Base-by-base conservation (phyloP, 306 rosid genomes). In the Carpinus fangiana region DNA sequence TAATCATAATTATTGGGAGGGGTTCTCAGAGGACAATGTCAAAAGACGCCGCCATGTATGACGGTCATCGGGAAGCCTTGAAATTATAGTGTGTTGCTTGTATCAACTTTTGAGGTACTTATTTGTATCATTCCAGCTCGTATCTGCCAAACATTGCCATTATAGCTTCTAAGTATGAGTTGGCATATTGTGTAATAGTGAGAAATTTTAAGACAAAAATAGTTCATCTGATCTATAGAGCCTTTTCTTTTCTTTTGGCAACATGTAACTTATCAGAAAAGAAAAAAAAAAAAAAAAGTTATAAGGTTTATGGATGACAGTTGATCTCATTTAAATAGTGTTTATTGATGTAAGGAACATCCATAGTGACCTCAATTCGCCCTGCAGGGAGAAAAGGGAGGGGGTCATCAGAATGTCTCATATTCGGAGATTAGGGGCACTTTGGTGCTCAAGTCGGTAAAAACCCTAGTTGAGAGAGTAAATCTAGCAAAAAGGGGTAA, bases 31-130 rank as follows among this genome's bases (percentile, higher is more conserved):
- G 79, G 94, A 93, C 79, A 82, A 55, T 81, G 79, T 78, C 47
- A 95, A 93, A 83, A 87, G 99, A 82, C 99, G 90, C 71, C 87
- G 99, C 87, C 98, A 86, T 62, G 73, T 74, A 26, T 92, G 85
- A 83, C 28, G 57, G 36, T 34, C 64, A 26, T 59, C 36, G 2
- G 14, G 5, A 64, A 59, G 23, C 64, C 34, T 20, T 53, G 64
- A 52, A 61, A 31, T 76, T 38, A 31, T 16, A n/a, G 53, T 78
- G 23, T 59, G 45, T 68, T 60, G 80, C 69, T 41, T 46, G 46
- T 18, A 51, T 73, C 53, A 12, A 45, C 70, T 54, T 65, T 65
- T 11, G 62, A 76, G 79, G 78, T 83, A 48, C 51, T 10, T 56
- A 11, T 67, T 43, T 3, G 48, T 20, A 28, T 41, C 8, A 43